Base-by-base conservation (phyloP, 2,329 filamentous ascomycete genomes). In the Blastomyces silverae region DNA sequence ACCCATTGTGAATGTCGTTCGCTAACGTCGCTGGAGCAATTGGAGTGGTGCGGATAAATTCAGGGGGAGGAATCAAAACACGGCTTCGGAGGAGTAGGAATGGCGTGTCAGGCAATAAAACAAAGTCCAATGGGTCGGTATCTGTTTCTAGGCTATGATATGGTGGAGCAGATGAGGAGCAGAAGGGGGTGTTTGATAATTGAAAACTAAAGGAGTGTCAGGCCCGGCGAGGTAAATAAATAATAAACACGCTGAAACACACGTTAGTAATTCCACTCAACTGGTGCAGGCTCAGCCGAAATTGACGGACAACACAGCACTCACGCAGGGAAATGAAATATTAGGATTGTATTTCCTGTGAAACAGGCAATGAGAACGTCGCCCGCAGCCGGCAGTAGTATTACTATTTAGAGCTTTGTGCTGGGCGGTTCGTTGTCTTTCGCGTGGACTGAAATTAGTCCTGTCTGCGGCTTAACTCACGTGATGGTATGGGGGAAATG, bases 1-100 rank as follows among this genome's bases (percentile, higher is more conserved):
- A 81, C 93, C 93, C 93, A 97, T 97, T 71, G 77, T 89, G 73
- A 70, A 62, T 42, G 25, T 50, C 52, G 39, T 34, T 60, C n/a
- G n/a, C 28, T 34, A 42, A n/a, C 22, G 58, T 60, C 22, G 58
- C 44, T 20, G 20, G 25, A 25, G 42, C 7, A 25, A 48, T 60
- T 22, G 39, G 58, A 13, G 55, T 20, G 34, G 17, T 31, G 13
- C 31, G 56, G 22, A 34, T n/a, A 28, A 3, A 34, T 60, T 22
- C 31, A 42, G 22, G 42, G 58, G 58, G 6, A 42, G 7, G 42
- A 22, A 60, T 58, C 20, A n/a, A 37, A 20, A 34, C 20, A 34
- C 17, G 34, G 8, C 20, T 22, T 42, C 55, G n/a, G 10, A 34
- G 22, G 25, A 34, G 58, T 10, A 42, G 2, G 20, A 48, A 46